Percentiles rank a stretch among this genome's conserved stretches.
Conservation (phyloP, 305 asterid species). For the Fraxinus velutina region DNA sequence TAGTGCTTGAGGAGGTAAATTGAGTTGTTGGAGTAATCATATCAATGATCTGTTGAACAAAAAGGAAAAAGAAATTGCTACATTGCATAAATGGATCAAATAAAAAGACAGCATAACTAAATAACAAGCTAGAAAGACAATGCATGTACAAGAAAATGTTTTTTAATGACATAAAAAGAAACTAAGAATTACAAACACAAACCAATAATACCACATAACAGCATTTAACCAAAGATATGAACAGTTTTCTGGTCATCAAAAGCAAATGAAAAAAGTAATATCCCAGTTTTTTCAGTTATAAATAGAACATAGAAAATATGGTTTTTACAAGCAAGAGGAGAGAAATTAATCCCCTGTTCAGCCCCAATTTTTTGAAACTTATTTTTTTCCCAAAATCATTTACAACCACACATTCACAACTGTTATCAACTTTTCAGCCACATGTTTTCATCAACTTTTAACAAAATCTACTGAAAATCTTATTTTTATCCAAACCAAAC, state of each 20-base stretch:
- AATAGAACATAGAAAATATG: background rate
- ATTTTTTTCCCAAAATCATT: too few relatives aligned
- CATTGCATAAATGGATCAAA: background rate
- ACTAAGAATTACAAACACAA: background rate
- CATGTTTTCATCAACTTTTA: background rate
- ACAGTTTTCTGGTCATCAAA: background rate
- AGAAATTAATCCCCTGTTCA: background rate
- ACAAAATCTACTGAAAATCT: background rate
- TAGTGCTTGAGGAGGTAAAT: conserved; percentile 67
- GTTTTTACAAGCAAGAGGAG: background rate
- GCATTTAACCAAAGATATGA: background rate
- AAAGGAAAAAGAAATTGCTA: background rate
- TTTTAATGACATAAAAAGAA: background rate
- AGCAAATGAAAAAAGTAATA: background rate
- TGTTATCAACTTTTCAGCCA: background rate
- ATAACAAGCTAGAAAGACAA: background rate
- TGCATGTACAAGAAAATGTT: background rate
- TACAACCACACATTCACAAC: background rate
- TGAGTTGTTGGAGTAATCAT: conserved; percentile 71
- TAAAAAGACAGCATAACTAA: background rate
- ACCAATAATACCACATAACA: background rate
- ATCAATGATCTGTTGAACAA: conserved; percentile 25
- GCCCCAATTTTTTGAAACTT: background rate
- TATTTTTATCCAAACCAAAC: background rate
- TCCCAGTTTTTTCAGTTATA: background rate